Conservation (phyloP, 495 filamentous ascomycete species). For the Recurvomyces mirabilis region DNA sequence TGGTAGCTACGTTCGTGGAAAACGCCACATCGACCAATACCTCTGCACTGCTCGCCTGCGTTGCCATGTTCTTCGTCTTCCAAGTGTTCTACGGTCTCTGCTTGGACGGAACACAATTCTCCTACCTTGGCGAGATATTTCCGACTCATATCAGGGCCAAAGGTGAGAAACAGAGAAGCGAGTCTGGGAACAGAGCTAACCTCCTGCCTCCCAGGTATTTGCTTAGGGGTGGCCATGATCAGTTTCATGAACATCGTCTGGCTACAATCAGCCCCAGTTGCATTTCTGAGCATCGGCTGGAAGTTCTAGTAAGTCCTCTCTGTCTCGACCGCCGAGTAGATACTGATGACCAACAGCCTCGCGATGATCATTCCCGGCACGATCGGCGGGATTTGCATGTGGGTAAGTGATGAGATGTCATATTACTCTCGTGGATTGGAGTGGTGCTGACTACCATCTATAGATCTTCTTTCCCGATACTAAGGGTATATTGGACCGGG, state of each 20-base stretch:
- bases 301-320: constrained; percentile 7
- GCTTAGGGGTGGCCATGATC: constrained; percentile 2
- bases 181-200: not conserved
- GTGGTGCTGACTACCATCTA: too few species aligned
- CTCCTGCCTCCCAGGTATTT: not conserved
- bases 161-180: constrained; percentile 2
- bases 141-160: constrained; percentile 25
- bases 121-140: constrained; percentile 24
- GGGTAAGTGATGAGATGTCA: too few species aligned
- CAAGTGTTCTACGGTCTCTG: constrained; percentile 24
- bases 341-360: not conserved
- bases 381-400: constrained; percentile 5
- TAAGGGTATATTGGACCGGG: not conserved
- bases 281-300: constrained; percentile 14
- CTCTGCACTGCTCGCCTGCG: constrained; percentile 17
- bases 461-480: constrained; percentile 13
- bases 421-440: too few species aligned
- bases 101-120: constrained; percentile 25
- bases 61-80: constrained; percentile 27
- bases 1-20: constrained; percentile 14
- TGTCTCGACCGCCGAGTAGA: not conserved
- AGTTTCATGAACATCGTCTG: constrained; percentile 15
- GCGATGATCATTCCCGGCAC: constrained; percentile 13
- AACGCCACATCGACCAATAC: constrained; percentile 1
- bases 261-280: constrained; percentile 11